Base-by-base conservation (phyloP, 2,329 filamentous ascomycete genomes). In the Lasiodiplodia sp. region DNA sequence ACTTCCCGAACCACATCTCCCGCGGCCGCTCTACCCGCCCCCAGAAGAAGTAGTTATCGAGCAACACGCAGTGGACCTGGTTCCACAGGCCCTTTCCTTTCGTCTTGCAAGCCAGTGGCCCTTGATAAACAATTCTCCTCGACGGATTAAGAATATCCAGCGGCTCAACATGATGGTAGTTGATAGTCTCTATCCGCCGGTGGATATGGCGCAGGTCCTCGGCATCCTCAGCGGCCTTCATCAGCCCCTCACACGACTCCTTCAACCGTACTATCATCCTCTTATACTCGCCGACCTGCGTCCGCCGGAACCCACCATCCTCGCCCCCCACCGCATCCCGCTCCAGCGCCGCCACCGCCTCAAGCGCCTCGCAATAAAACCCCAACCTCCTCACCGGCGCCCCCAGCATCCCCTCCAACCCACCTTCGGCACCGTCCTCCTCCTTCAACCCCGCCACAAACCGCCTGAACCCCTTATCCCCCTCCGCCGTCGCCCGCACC, bases 21-120 rank as follows among this genome's bases (percentile, higher is more conserved):
- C 74, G 73, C 14, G 70, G 71, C 18, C 71, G 40, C 38, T 76
- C 77, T 8, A 72, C 51, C 34, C 72, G 75, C 4, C 75, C 77
- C 77, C 76, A 78, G 11, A 78, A 67, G 14, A 78, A 65, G 57
- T 70, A 75, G 56, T 78, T 75, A 34, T 79, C 75, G 1, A 79
- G 69, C 23, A 78, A 69, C 7, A 77, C 68, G 21, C 70, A 74
- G 34, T 78, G 74, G 1, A 78, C 72, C 38, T 73, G 53, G n/a
- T 71, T 67, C 77, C 77, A 79, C n/a, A 71, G 38, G 3, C 77
- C 77, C 44, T 73, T 72, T n/a, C 74, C 72, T n/a, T 75, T 75
- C 14, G 73, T 37, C 66, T 75, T 77, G 69, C 77, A 73, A 11
- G 75, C 75, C 63, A 78, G 71, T 7, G 63, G 53, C 1, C 74